Base-by-base conservation (phyloP, 2,329 filamentous ascomycete species). In the Microascus cirrosus region DNA sequence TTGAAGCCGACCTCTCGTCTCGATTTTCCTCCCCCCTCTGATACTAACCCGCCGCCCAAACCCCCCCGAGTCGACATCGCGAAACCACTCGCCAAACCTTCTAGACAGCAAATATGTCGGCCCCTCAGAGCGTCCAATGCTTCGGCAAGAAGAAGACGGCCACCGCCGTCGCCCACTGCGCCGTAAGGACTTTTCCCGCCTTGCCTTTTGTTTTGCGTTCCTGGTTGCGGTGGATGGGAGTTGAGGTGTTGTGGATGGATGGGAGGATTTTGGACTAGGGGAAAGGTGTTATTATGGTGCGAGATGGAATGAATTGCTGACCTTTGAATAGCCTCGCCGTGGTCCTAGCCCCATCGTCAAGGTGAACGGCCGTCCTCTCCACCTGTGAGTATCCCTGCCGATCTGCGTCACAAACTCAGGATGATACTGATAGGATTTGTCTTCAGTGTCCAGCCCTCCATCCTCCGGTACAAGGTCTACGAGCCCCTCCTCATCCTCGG, bases 401-500 rank as follows among this genome's bases (percentile, higher is more conserved):
- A 25, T 15, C 42, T 5, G 13, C 20, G 18, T 24, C 32, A 22
- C 45, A 20, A 22, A 6, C 20, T 2, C 22, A 20, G 24, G 34
- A 12, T 39, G 35, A 15, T 56, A 36, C 25, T 56, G 39, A 56
- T 24, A 18, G 32, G 13, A 15, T 24, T 50, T 32, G 39, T 18
- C 25, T 56, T 28, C 32, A 57, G 55, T 48, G 89, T 96, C 71
- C 89, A 96, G 82, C 92, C 94, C 70, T 89, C 96, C 81, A 87
- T 96, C 78, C 85, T 99, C 72, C 89, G 94, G 77, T 96, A 95
- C 87, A 97, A 96, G 89, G 92, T 97, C 80, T 99, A 99, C 87
- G 94, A 99, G 82, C 94, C 94, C 70, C 81, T 99, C 77, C 87
- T 99, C 70, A 89, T 99, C 73, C 85, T 97, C 73, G 94, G 94